Evolutionary conservation across 192 early-diverging fungal genomes (phyloP).

Genomic region (Backusella circina): DNA sequence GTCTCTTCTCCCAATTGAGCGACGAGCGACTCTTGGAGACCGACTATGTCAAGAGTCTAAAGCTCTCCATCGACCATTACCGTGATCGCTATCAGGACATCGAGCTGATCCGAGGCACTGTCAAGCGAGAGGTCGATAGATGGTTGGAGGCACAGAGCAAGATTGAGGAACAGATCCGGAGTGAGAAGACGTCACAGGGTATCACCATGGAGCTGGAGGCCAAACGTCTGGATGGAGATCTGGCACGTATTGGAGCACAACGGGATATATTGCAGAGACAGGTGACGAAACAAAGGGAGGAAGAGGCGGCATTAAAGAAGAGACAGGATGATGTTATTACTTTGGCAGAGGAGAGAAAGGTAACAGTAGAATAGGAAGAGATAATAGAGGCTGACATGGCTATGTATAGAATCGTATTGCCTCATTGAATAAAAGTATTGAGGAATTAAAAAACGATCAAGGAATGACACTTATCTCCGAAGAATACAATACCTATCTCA

Average conservation of each 20-base stretch:
- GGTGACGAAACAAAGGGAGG: conserved; percentile 29
- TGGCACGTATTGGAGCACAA: conserved; percentile 50
- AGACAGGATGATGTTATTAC: not conserved
- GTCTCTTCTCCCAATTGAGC: conserved; percentile 43
- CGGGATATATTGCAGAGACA: conserved; percentile 48
- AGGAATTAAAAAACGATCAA: conserved; percentile 5
- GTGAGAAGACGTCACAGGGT: conserved; percentile 37
- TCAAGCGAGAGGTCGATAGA: conserved; percentile 42
- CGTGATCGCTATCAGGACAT: conserved; percentile 39
- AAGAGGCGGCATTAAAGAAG: not conserved
- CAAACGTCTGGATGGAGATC: conserved; percentile 48
- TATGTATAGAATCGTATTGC: conserved; percentile 4
- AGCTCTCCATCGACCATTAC: conserved; percentile 46
- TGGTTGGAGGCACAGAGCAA: conserved; percentile 33
- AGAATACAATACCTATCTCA: conserved; percentile 2
- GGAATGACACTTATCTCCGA: conserved; percentile 12
- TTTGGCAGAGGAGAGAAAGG: conserved; percentile 12
- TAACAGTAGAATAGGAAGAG: too few relatives aligned
- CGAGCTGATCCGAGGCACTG: conserved; percentile 37
- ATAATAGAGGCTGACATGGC: not conserved
- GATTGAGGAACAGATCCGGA: conserved; percentile 36
- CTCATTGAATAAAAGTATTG: not conserved
- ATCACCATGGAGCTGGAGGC: conserved; percentile 49
- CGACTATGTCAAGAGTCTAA: conserved; percentile 44
- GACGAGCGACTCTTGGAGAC: conserved; percentile 50